phyloP scores from a whole-genome alignment of 768 basidiomycete species.

The Termitomyces sp. region DNA sequence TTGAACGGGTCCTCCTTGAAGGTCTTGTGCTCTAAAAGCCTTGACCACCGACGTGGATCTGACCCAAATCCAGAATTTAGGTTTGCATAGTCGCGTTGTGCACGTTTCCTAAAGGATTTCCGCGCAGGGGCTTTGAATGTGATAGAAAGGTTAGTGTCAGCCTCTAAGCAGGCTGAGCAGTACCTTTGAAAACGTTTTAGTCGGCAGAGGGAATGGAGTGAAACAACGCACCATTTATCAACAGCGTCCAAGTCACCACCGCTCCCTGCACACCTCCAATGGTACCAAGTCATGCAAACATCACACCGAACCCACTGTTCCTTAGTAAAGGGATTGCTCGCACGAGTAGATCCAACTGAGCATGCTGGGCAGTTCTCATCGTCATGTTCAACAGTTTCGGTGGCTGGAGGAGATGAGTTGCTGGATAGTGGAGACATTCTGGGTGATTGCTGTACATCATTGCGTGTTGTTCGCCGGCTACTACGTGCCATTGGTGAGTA shows the following conservation, averaged over 20 bases:
- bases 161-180: conserved; percentile 57
- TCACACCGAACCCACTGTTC: conserved; percentile 85
- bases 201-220: conserved; percentile 1
- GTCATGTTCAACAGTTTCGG: conserved; percentile 16
- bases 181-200: conserved; percentile 44
- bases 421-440: conserved; percentile 24
- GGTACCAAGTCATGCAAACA: conserved; percentile 76
- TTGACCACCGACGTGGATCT: conserved; percentile 63
- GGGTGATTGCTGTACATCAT: conserved; percentile 27
- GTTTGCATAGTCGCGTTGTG: conserved; percentile 75
- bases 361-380: conserved; percentile 48
- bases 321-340: conserved; percentile 36
- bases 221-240: conserved; percentile 67
- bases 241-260: conserved; percentile 59
- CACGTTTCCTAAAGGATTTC: conserved; percentile 74
- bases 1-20: conserved; percentile 61
- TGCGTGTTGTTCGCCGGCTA: conserved; percentile 38
- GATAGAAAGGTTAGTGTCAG: conserved; percentile 56
- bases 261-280: conserved; percentile 75
- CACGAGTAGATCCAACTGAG: conserved; percentile 26
- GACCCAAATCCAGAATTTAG: conserved; percentile 60
- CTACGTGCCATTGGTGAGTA: conserved; percentile 33
- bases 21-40: conserved; percentile 61
- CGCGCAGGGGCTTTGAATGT: conserved; percentile 75
- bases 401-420: conserved; percentile 18